phyloP scores from a whole-genome alignment of 2,329 filamentous ascomycete species.

The Cladosporium colombiae region DNA sequence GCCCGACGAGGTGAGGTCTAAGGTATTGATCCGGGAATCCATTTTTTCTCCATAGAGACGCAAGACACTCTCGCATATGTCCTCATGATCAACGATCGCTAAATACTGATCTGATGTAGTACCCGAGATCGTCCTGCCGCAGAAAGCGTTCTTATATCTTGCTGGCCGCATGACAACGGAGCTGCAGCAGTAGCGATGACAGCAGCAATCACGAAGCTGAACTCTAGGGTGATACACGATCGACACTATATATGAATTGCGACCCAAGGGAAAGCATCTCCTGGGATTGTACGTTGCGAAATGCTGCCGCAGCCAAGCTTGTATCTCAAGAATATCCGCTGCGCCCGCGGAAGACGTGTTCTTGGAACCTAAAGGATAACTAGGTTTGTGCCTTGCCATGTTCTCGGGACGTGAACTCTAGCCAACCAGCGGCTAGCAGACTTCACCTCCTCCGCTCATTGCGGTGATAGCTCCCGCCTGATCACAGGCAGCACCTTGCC shows the following conservation, averaged over 20 bases:
- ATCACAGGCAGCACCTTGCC: background rate
- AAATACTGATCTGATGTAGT: no score
- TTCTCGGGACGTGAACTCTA: background rate
- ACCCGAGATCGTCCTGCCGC: background rate
- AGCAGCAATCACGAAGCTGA: background rate
- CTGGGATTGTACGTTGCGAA: no score
- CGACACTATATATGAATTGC: no score
- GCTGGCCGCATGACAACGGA: background rate
- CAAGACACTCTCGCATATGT: background rate
- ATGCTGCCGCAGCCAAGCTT: no score
- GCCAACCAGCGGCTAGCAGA: background rate
- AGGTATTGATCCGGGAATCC: background rate
- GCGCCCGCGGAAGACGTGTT: background rate
- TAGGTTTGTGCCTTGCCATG: background rate
- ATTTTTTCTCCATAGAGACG: background rate
- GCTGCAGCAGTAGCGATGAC: background rate
- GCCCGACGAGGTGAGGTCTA: background rate
- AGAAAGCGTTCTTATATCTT: background rate
- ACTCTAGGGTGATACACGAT: no score
- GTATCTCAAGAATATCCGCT: background rate
- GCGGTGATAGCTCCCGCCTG: background rate
- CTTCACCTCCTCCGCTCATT: background rate
- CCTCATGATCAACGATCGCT: no score
- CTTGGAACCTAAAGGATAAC: background rate
- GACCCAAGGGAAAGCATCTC: no score